Base-by-base conservation (phyloP, 257 asterid species). In the Capsicum chinense region DNA sequence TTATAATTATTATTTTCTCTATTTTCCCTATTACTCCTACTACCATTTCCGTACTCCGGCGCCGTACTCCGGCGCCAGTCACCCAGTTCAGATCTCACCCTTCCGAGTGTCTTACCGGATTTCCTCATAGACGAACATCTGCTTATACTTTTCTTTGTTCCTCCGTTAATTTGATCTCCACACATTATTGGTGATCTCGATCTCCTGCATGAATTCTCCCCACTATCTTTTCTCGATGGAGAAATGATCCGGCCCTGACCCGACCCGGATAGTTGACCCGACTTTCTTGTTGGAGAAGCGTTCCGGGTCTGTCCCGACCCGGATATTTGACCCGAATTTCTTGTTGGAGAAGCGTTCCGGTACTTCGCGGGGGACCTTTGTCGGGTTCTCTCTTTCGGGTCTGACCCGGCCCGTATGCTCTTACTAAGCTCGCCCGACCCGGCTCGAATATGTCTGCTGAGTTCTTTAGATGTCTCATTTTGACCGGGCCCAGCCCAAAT, bases 161-260 rank as follows among this genome's bases (percentile, higher is more conserved):
- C 81, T 21, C 84, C 89, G 11, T 71, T 69, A 16, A 4, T 11
- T 0, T 19, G 62, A 21, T 91, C 95, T 16, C 58, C 26, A 2
- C 92, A 90, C 13, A 82, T 84, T 69, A 80, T 92, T 68, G 98
- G 98, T 3, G 98, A 93, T 71, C 88, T 85, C 1, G 95, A 90
- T 85, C 95, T 85, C 66, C 96, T 71, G 37, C 90, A 88, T 47
- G 97, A 90, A 71, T 88, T 85, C 91, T 90, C 93, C 39, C 91
- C 95, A 4, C 50, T 84, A 5, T 89, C 96, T 73, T 81, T 91
- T 62, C 85, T 90, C 37, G 9, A 83, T 19, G 95, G 94, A 19
- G 0, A 95, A 88, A 0, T 91, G 88, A 2, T 91, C 90, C 91
- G 63, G 84, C 56, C 63, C 88, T 14, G 26, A 59, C 85, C 64